Evolutionary conservation across 1,139 yeast species (phyloP).

Genomic region (Kodamaea fungicola): DNA sequence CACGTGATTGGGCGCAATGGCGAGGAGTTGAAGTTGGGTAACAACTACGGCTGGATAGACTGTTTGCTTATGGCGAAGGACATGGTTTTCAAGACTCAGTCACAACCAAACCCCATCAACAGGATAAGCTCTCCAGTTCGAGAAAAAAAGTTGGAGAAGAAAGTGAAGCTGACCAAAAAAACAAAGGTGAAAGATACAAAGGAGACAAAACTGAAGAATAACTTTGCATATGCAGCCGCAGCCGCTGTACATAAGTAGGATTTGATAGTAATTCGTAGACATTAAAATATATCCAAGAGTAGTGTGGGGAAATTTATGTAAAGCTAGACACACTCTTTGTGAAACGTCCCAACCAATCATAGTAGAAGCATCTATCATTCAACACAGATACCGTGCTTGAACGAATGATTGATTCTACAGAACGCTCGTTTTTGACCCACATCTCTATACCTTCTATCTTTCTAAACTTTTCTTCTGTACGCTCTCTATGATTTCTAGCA

Average conservation of each 20-base stretch:
- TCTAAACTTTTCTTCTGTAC: constrained; percentile 19
- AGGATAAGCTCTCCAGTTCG: constrained; percentile 17
- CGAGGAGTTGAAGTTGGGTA: constrained; percentile 32
- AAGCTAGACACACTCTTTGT: too few relatives aligned
- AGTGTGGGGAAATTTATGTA: too few relatives aligned
- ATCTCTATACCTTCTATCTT: constrained; percentile 29
- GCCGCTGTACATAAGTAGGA: constrained; percentile 34
- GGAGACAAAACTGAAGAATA: constrained; percentile 14
- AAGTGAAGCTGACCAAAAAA: constrained; percentile 3
- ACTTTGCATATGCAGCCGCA: constrained; percentile 48
- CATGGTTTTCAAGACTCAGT: constrained; percentile 22
- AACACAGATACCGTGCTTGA: constrained; percentile 32
- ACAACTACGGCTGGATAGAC: constrained; percentile 44
- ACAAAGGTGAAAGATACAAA: constrained; percentile 3
- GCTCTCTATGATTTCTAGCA: constrained; percentile 20
- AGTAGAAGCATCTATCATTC: constrained; percentile 35
- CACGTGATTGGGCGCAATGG: constrained; percentile 37
- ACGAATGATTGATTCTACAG: constrained; percentile 33
- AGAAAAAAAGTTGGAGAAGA: neutral
- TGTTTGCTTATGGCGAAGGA: constrained; percentile 44
- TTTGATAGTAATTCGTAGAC: neutral
- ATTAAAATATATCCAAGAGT: neutral
- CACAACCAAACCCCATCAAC: constrained; percentile 20
- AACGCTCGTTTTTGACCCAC: constrained; percentile 37
- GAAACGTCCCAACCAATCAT: constrained; percentile 25